Percentiles rank a stretch among this genome's conserved stretches.
Conservation (phyloP, 495 filamentous ascomycete species). For the Umbilicaria muhlenbergii region DNA sequence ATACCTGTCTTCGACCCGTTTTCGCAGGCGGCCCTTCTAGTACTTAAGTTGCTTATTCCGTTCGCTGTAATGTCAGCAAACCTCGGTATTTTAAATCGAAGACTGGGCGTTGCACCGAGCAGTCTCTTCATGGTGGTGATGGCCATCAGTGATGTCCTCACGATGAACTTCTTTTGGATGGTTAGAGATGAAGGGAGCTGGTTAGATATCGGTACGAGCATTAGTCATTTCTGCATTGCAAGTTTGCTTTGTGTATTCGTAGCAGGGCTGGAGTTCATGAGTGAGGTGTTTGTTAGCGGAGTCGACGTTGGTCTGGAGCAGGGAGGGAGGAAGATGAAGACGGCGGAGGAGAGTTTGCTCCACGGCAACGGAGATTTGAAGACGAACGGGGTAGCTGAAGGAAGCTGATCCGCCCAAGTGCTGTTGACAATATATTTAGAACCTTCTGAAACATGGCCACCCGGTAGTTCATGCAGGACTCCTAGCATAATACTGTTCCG, state of each 20-base stretch:
- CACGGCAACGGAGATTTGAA: too few relatives aligned
- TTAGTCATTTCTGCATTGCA: constrained; percentile 86
- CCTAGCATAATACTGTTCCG: too few relatives aligned
- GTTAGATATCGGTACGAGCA: constrained; percentile 94
- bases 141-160: constrained; percentile 81
- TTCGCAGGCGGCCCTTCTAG: constrained; percentile 71
- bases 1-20: constrained; percentile 91
- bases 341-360: too few relatives aligned
- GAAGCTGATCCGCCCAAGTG: too few relatives aligned
- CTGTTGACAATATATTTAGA: too few relatives aligned
- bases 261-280: constrained; percentile 69
- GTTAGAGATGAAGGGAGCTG: constrained; percentile 92
- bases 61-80: constrained; percentile 90
- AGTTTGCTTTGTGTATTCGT: constrained; percentile 85
- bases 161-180: constrained; percentile 94
- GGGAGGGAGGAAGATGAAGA: not conserved
- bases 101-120: constrained; percentile 60
- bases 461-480: too few relatives aligned
- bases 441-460: too few relatives aligned
- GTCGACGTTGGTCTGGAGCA: constrained; percentile 46
- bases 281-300: constrained; percentile 68
- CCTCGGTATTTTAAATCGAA: constrained; percentile 80
- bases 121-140: constrained; percentile 92
- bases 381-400: too few relatives aligned
- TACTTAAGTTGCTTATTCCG: constrained; percentile 84